A percentile compares a stretch with the other conserved stretches of the same genome.
Evolutionary conservation across 2,329 filamentous ascomycete species (phyloP).

Genomic region (Escovopsis sp.): DNA sequence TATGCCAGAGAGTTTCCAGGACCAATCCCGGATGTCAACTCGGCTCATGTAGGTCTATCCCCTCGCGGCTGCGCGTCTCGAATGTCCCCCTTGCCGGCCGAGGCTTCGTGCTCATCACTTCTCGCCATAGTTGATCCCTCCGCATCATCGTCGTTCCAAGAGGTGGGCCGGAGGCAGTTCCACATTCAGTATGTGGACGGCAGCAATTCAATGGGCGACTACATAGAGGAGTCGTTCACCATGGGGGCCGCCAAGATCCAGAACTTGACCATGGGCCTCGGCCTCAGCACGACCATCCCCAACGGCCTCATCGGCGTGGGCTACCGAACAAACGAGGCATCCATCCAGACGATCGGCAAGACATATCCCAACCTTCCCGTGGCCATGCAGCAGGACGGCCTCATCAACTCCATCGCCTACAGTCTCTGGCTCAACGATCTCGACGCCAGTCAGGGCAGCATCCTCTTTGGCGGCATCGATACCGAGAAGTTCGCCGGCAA

Average conservation of each 20-base stretch:
- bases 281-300: conserved; percentile 35
- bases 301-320: conserved; percentile 48
- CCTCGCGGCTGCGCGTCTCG: background rate
- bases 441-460: conserved; percentile 48
- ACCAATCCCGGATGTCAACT: conserved; percentile 21
- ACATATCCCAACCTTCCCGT: conserved; percentile 48
- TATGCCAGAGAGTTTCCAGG: conserved; percentile 21
- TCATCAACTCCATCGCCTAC: conserved; percentile 54
- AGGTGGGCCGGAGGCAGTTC: conserved; percentile 30
- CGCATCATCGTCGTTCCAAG: conserved; percentile 27
- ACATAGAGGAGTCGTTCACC: conserved; percentile 41
- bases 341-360: conserved; percentile 12
- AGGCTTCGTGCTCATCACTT: background rate
- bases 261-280: conserved; percentile 46
- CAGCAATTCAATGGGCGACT: conserved; percentile 41
- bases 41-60: conserved; percentile 30
- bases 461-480: conserved; percentile 72
- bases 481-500: conserved; percentile 55
- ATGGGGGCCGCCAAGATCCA: conserved; percentile 37
- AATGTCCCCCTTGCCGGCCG: too few species aligned
- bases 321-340: conserved; percentile 40
- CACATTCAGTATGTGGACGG: conserved; percentile 48
- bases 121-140: conserved; percentile 27
- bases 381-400: conserved; percentile 44
- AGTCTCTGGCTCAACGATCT: conserved; percentile 54